phyloP scores from a whole-genome alignment of 495 filamentous ascomycete species.

The Venustampulla echinocandica region DNA sequence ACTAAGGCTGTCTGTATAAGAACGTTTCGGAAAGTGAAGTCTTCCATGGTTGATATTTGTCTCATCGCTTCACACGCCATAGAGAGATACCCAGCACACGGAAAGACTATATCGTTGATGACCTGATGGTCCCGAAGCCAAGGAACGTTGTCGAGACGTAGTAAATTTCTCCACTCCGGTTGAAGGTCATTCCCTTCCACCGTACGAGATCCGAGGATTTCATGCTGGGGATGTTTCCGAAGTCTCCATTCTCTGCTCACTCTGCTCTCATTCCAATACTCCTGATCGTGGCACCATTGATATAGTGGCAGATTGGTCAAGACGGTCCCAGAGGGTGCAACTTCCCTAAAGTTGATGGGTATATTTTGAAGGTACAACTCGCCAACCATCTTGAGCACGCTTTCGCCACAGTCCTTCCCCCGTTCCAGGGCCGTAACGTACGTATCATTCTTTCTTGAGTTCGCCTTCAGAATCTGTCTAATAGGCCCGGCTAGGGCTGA shows the following conservation, averaged over 20 bases:
- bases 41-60: background rate
- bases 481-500: conserved; percentile 46
- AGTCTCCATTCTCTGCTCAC: conserved; percentile 20
- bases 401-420: conserved; percentile 36
- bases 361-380: conserved; percentile 17
- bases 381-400: conserved; percentile 33
- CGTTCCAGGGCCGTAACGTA: conserved; percentile 31
- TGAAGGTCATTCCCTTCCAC: conserved; percentile 22
- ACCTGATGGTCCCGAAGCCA: conserved; percentile 25
- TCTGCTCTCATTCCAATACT: conserved; percentile 28
- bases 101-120: conserved; percentile 15
- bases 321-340: conserved; percentile 24
- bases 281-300: conserved; percentile 26
- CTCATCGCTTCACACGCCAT: conserved; percentile 16
- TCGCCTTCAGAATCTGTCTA: conserved; percentile 34
- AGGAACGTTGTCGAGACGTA: conserved; percentile 18
- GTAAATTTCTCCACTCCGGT: conserved; percentile 30
- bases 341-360: conserved; percentile 31
- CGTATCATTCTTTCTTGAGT: background rate
- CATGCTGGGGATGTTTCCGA: conserved; percentile 24
- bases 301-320: conserved; percentile 29
- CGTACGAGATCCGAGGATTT: conserved; percentile 27
- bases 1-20: conserved; percentile 3
- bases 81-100: conserved; percentile 36
- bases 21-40: background rate